Evolutionary conservation across 225 moss, liverwort and hornwort species (phyloP).

Genomic region (Pseudoscleropodium purum): DNA sequence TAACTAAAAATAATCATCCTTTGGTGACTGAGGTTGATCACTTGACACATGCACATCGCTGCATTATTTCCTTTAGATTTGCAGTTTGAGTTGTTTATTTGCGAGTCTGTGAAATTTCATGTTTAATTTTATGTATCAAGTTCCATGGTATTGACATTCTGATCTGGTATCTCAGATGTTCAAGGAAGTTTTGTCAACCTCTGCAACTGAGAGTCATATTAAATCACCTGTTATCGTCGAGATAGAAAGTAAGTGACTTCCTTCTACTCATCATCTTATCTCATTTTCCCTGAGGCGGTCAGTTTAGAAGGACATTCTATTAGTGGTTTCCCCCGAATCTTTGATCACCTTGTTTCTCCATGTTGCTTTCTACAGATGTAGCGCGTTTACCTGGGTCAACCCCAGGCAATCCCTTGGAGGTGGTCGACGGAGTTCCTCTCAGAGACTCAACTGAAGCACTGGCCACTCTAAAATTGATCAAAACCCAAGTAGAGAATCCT

Average conservation of each 20-base stretch:
- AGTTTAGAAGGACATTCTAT: not conserved
- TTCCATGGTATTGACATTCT: constrained; percentile 14
- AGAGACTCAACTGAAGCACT: not conserved
- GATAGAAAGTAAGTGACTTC: constrained; percentile 11
- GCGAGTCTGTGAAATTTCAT: not conserved
- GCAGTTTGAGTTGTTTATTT: not conserved
- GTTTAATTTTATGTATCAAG: not conserved
- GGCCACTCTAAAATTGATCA: not conserved
- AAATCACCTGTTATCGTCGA: not conserved
- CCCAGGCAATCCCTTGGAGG: not conserved
- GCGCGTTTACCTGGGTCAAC: not conserved
- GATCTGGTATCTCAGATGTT: constrained; percentile 10
- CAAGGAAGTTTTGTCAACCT: constrained; percentile 3
- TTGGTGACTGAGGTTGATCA: not conserved
- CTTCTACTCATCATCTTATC: not conserved
- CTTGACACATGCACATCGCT: not conserved
- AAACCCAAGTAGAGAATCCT: not conserved
- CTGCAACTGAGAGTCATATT: constrained; percentile 12
- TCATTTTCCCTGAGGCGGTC: not conserved
- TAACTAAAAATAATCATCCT: not conserved
- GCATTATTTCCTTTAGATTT: not conserved
- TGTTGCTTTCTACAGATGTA: not conserved
- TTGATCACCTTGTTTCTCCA: not conserved
- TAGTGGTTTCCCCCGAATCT: not conserved
- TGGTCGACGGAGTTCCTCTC: not conserved